Base-by-base conservation (phyloP, 495 filamentous ascomycete species). In the Peziza echinospora region DNA sequence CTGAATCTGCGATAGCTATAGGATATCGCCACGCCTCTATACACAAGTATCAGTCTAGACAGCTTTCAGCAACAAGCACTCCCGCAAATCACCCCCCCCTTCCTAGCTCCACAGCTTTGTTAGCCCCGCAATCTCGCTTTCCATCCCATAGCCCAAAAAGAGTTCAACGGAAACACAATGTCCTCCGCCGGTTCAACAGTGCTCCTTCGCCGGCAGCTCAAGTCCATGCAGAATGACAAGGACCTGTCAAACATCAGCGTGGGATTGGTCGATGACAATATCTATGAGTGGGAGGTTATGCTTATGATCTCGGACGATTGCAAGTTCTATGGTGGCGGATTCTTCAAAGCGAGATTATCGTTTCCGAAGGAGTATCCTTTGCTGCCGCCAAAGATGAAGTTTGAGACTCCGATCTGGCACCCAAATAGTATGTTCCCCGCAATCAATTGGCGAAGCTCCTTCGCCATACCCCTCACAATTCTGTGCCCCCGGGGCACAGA, bases 211-310 rank as follows among this genome's bases (percentile, higher is more conserved):
- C 75, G 81, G 17, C 91, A 97, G 64, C 71, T 96, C 37, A 89
- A 89, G 66, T 75, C 85, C 53, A 93, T 97, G 75, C 84, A 94
- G 62, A 77, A 71, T 13, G 80, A 83, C 55, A 85, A 82, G 56
- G 83, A 92, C 63, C 78, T 94, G 24, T 83, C 84, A 0, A 89
- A 85, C 28, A 93, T 97, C 55, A 92, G 84, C 51, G 89, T 80
- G 59, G 89, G 89, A 1, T 67, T 97, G 24, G 76, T 89, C 21
- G 68, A 79, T 54, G 77, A 68, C 65, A 94, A 92, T 59, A 78
- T 96, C n/a, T 94, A 93, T 52, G 80, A 94, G 67, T 97, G 89
- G 89, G 87, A 96, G 62, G 84, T 97, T 13, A 93, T 93, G 80
- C 72, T 97, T 26, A 97, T 97, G 89, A 89, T 97, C 55, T 82